phyloP scores from a whole-genome alignment of 2,329 filamentous ascomycete genomes.

The Ophiostoma australiae region DNA sequence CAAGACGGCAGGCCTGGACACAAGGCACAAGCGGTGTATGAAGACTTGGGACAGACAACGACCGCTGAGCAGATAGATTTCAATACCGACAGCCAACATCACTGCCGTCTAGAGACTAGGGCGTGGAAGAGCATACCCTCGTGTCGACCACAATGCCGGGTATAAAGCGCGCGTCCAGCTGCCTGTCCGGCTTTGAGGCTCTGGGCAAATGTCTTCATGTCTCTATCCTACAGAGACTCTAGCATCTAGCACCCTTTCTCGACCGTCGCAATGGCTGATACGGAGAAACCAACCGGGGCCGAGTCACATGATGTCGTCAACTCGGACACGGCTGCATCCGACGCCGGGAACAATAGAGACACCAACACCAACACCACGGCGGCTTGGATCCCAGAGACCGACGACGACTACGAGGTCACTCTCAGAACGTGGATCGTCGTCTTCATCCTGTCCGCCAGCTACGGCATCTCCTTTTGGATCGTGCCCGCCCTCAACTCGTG shows the following conservation, averaged over 20 bases:
- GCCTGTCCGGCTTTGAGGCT: too few relatives aligned
- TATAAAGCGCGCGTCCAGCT: background rate
- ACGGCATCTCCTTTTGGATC: slow-evolving; percentile 40
- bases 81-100: background rate
- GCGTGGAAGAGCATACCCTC: slow-evolving; percentile 1
- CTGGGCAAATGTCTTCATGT: background rate
- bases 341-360: background rate
- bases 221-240: background rate
- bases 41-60: too few relatives aligned
- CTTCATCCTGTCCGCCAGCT: slow-evolving; percentile 35
- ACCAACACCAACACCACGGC: background rate
- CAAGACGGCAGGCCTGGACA: too few relatives aligned
- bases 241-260: background rate
- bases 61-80: too few relatives aligned
- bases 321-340: background rate
- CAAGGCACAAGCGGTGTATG: too few relatives aligned
- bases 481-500: slow-evolving; percentile 35
- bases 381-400: slow-evolving; percentile 31
- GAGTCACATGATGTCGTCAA: background rate
- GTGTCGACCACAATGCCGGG: background rate
- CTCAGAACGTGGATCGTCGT: slow-evolving; percentile 41
- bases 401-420: slow-evolving; percentile 38
- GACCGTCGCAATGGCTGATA: background rate
- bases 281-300: background rate
- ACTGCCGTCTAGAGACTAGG: background rate